Evolutionary conservation across 2,329 filamentous ascomycete species (phyloP).

Genomic region (Colletotrichum sp.): DNA sequence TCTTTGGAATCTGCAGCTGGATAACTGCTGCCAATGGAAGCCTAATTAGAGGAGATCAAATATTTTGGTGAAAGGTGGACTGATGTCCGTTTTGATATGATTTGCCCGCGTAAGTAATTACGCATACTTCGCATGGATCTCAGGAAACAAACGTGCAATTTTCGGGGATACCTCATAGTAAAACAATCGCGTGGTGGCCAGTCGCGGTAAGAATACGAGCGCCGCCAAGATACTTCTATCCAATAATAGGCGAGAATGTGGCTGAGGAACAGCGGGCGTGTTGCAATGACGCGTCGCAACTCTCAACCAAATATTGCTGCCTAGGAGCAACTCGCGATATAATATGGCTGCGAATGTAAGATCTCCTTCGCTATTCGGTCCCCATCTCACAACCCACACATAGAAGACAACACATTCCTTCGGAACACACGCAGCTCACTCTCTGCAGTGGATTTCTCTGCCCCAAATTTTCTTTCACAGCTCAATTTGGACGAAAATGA

Average conservation of each 20-base stretch:
- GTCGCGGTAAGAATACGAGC: neutral
- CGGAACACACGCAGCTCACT: fast-evolving
- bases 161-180: fast-evolving
- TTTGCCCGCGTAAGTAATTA: neutral
- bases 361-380: fast-evolving
- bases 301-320: neutral
- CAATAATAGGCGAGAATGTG: neutral
- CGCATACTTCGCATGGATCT: neutral
- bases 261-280: neutral
- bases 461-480: too few relatives aligned
- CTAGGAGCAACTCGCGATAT: neutral
- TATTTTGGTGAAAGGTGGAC: neutral
- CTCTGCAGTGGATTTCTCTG: neutral
- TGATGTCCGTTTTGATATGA: neutral
- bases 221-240: neutral
- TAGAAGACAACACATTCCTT: neutral
- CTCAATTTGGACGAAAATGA: neutral
- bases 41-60: neutral
- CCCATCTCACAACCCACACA: neutral
- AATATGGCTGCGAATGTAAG: neutral
- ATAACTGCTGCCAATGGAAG: fast-evolving
- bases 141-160: neutral
- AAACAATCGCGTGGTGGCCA: neutral
- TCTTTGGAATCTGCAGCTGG: neutral
- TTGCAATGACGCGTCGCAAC: neutral